Evolutionary conservation across 2,329 filamentous ascomycete genomes (phyloP), one percentile per base, ranked within the genome.

Genomic region (Penicillium sp.): DNA sequence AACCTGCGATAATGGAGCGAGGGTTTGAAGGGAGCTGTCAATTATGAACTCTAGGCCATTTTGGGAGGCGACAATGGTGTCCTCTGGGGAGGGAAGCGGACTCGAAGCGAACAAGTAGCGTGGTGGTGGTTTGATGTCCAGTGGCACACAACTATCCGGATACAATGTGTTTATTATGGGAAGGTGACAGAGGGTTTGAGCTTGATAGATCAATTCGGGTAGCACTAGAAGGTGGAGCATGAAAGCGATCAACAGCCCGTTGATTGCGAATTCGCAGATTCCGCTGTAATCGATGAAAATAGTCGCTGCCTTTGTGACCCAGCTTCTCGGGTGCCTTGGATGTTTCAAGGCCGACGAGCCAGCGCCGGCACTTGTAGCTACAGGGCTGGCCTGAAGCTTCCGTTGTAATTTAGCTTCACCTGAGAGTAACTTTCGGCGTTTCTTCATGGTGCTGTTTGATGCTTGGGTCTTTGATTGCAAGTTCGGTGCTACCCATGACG

Each of bases 191-290:
- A 61, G 45, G 17, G 41, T 41, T 31, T 55, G 59, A 23, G 51
- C 50, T 39, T 62, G 59, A 15, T 59, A 55, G 42, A 62, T 45
- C 8, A 63, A 26, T 41, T 64, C 61, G n/a, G 61, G 61, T 11
- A 64, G 42, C 18, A 63, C 41, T 28, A 63, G 54, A 8, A 63
- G 42, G 42, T 64, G 60, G 12, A 53, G 37, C 39, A 64, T 62
- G 18, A 52, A 34, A n/a, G 47, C 47, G 37, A 57, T 32, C 23
- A 62, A 47, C 15, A 59, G 22, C 9, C 47, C 27, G 36, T 62
- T 62, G 44, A 57, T 40, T 14, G 48, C 17, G 4, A 23, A 36
- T 32, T 55, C 53, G 25, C 52, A 14, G 20, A 44, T 6, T 10
- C 25, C 20, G 14, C 18, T 29, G 15, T 42, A 27, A 2, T 27